Conservation (phyloP, 2,329 filamentous ascomycete genomes). For the Remersonia thermophila region DNA sequence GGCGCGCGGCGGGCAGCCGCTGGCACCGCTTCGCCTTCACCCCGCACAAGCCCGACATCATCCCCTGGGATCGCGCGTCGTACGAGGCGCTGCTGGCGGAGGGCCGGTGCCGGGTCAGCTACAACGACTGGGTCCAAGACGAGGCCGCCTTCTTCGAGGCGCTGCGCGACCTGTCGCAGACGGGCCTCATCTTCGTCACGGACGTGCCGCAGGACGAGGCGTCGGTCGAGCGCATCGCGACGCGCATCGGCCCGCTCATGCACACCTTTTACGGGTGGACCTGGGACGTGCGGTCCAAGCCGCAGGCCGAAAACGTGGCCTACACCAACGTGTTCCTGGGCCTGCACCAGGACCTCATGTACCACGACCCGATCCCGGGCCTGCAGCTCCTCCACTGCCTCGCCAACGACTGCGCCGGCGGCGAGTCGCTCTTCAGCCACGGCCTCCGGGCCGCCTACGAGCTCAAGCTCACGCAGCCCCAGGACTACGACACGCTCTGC, state of each 20-base stretch:
- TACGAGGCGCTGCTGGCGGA: constrained; percentile 36
- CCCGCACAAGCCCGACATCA: constrained; percentile 2
- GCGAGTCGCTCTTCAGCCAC: constrained; percentile 79
- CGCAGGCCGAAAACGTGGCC: constrained; percentile 79
- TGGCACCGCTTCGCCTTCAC: background rate
- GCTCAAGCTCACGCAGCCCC: constrained; percentile 25
- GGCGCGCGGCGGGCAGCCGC: background rate
- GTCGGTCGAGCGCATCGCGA: constrained; percentile 55
- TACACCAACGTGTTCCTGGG: constrained; percentile 74
- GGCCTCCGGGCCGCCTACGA: constrained; percentile 46
- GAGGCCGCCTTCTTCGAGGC: constrained; percentile 46
- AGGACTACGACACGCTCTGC: constrained; percentile 47
- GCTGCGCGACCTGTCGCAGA: constrained; percentile 47
- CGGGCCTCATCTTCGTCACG: constrained; percentile 67
- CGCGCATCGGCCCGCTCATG: constrained; percentile 63
- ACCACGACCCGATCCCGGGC: constrained; percentile 65
- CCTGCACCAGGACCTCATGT: constrained; percentile 88
- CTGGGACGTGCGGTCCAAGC: constrained; percentile 78
- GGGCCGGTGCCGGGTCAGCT: constrained; percentile 43
- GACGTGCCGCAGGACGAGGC: constrained; percentile 57
- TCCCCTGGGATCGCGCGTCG: constrained; percentile 29
- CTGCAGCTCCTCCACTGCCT: constrained; percentile 86
- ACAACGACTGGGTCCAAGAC: constrained; percentile 55
- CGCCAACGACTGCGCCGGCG: constrained; percentile 65
- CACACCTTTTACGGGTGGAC: constrained; percentile 85